Base-by-base conservation (phyloP, 352 stramenopile species). In the Pythium scleroteichum region DNA sequence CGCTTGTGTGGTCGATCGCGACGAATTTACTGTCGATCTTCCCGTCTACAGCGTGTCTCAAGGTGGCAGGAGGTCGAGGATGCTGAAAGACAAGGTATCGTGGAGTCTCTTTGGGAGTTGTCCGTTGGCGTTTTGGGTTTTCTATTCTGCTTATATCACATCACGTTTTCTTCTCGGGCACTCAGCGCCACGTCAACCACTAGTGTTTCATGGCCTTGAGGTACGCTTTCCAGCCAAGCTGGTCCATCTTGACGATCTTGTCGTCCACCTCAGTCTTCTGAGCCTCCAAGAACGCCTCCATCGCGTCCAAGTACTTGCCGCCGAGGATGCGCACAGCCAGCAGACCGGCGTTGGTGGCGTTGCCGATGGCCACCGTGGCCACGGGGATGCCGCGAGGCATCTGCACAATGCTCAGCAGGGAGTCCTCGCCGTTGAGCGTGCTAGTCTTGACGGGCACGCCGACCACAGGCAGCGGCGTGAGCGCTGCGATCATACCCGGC, bases 341-440 rank as follows among this genome's bases (percentile, higher is more conserved):
- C n/a, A 99, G 70, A 24, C 96, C 97, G 0, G 97, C 97, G 78
- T 99, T 99, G 44, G 83, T 97, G 14, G 96, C 91, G 80, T 99
- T 99, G 55, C 96, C 96, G 66, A 99, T 99, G 2, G 96, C 97
- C 14, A 99, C 97, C 12, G 97, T 99, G 2, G 97, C 97, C 38
- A 99, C 97, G 12, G 97, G 97, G 32, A 99, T 88, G 50, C 97
- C 97, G 32, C 94, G 78, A 35, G 97, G 97, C 97, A 99, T 99
- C 83, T 99, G 97, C 22, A 99, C 96, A 72, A 99, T 99, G 69
- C 92, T 98, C 64, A 99, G 80, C 13, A 99, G 77, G 44, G 95
- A 98, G 78, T 99, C 97, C 51, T 99, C 78, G 26, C 97, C 97
- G 66, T 97, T 99, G 14, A 99, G 74, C 19, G 96, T 98, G 22